Percentiles rank a stretch among this genome's conserved stretches.
phyloP scores from a whole-genome alignment of 345 rosid species.

The Triadica sebifera region DNA sequence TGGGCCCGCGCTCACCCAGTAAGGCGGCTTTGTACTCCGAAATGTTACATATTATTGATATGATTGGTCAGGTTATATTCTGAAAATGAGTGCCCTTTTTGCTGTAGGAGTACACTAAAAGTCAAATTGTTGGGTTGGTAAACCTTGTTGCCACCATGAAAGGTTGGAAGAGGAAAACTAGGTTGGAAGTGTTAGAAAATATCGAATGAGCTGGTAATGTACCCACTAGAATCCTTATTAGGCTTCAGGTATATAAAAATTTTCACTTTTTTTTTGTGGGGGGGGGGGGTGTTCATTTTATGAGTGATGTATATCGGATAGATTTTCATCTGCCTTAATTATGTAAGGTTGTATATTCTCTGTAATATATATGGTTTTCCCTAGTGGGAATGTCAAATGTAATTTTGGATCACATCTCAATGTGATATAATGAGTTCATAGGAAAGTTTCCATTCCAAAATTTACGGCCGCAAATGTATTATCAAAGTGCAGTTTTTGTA shows the following conservation, averaged over 20 bases:
- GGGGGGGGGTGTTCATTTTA: too few species aligned
- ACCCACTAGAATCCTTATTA: constrained; percentile 13
- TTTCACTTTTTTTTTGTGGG: neutral
- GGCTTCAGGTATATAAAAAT: constrained; percentile 22
- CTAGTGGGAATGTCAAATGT: constrained; percentile 25
- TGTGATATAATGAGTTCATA: constrained; percentile 16
- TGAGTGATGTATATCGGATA: constrained; percentile 23
- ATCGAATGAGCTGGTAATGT: constrained; percentile 50
- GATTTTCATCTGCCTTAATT: constrained; percentile 1
- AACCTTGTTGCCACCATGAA: constrained; percentile 91
- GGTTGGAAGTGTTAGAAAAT: constrained; percentile 79
- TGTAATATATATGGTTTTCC: constrained; percentile 22
- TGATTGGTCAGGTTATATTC: neutral
- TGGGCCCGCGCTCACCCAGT: constrained; percentile 96
- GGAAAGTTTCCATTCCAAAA: neutral
- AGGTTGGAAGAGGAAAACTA: constrained; percentile 94
- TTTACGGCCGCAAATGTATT: neutral
- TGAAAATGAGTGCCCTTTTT: neutral
- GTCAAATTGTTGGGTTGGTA: constrained; percentile 72
- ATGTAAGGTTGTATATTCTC: constrained; percentile 32
- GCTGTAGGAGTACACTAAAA: constrained; percentile 74
- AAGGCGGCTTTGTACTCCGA: constrained; percentile 21
- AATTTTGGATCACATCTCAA: constrained; percentile 31
- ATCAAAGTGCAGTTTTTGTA: constrained; percentile 2
- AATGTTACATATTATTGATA: neutral